These are phyloP conservation scores for Zymoseptoria crescenta DNA, from an alignment of 2,329 filamentous ascomycete species.

Conservation along the genomic window DNA sequence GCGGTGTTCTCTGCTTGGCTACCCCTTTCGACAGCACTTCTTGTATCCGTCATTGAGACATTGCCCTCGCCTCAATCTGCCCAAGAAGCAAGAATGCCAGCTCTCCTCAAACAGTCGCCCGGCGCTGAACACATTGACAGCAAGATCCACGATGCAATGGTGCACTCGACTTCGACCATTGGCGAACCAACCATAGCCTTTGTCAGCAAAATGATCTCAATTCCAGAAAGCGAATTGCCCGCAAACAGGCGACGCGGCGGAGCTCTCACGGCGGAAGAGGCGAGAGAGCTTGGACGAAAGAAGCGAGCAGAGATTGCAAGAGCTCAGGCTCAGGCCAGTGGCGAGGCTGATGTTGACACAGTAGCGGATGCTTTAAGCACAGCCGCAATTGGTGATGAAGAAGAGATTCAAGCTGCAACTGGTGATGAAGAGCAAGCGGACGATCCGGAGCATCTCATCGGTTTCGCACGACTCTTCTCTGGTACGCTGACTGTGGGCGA, in stretches of 20 bases:
- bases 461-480: slow-evolving; percentile 89
- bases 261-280: slow-evolving; percentile 77
- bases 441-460: slow-evolving; percentile 82
- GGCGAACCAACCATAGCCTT: slow-evolving; percentile 82
- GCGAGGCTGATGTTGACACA: slow-evolving; percentile 44
- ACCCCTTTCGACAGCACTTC: slow-evolving; percentile 79
- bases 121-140: slow-evolving; percentile 64
- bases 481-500: slow-evolving; percentile 85
- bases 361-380: slow-evolving; percentile 55
- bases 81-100: slow-evolving; percentile 71
- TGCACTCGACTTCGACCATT: slow-evolving; percentile 62
- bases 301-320: slow-evolving; percentile 84
- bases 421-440: slow-evolving; percentile 42
- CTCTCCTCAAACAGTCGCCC: slow-evolving; percentile 70
- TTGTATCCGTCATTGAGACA: slow-evolving; percentile 91
- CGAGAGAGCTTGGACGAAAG: slow-evolving; percentile 73
- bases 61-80: slow-evolving; percentile 75
- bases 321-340: slow-evolving; percentile 56
- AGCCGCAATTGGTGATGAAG: slow-evolving; percentile 50
- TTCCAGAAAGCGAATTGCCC: slow-evolving; percentile 85
- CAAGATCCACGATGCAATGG: slow-evolving; percentile 69
- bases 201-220: slow-evolving; percentile 95
- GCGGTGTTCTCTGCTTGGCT: slow-evolving; percentile 86
- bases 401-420: slow-evolving; percentile 45
- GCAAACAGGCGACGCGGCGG: slow-evolving; percentile 71